Percentiles rank a stretch among this genome's conserved stretches.
Evolutionary conservation across 2,329 filamentous ascomycete species (phyloP).

Genomic region (Zymoseptoria brevis): DNA sequence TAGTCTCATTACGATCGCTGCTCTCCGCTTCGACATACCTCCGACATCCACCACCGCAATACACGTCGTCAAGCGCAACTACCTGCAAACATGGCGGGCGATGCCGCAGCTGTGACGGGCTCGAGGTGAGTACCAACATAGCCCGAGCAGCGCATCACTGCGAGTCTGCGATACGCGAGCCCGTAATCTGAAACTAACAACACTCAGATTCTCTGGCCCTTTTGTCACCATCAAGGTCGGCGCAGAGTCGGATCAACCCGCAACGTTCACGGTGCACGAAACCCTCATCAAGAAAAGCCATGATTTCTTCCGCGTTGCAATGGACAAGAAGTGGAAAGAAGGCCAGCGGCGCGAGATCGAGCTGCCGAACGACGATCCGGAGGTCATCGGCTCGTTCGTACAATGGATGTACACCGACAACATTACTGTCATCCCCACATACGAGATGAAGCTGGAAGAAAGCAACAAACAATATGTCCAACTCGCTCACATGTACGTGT

Average conservation of each 20-base stretch:
- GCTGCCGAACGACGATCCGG: conserved; percentile 10
- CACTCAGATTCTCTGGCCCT: neutral
- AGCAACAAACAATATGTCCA: neutral
- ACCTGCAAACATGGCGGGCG: neutral
- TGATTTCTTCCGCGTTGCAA: conserved; percentile 13
- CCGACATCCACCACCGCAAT: neutral
- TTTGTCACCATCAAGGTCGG: neutral
- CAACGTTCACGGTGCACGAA: conserved; percentile 16
- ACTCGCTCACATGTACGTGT: neutral
- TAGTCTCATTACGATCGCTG: too few relatives aligned
- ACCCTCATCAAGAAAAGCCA: conserved; percentile 10
- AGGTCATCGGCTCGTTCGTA: conserved; percentile 13
- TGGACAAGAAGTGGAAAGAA: conserved; percentile 16
- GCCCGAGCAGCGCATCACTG: too few relatives aligned
- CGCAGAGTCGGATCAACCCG: neutral
- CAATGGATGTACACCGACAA: conserved; percentile 13
- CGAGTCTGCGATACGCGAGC: too few relatives aligned
- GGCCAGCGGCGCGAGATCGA: conserved; percentile 10
- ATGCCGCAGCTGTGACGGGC: neutral
- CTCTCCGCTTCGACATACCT: neutral
- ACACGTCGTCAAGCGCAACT: neutral
- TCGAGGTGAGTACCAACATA: neutral
- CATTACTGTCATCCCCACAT: neutral
- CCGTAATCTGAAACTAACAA: neutral
- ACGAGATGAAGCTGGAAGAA: too few relatives aligned